These are phyloP conservation scores for Rossbeevera mucosa DNA, from an alignment of 768 basidiomycete genomes.

Conservation along the genomic window DNA sequence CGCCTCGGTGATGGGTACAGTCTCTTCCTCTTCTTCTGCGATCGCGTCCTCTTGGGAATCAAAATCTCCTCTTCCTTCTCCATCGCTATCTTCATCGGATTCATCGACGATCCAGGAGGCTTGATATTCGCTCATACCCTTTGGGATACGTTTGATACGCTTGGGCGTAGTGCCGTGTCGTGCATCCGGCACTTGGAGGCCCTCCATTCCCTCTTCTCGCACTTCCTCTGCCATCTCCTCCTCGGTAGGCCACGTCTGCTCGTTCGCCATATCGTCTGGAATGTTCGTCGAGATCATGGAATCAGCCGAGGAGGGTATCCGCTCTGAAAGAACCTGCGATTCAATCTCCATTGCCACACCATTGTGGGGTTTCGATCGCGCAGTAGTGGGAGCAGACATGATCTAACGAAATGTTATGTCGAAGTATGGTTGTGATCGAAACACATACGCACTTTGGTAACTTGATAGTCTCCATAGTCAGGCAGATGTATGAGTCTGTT, in stretches of 20 bases:
- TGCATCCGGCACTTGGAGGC: conserved; percentile 54
- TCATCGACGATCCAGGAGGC: conserved; percentile 95
- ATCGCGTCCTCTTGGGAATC: conserved; percentile 35
- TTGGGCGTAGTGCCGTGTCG: conserved; percentile 71
- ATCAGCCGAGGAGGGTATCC: conserved; percentile 63
- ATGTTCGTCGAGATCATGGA: conserved; percentile 84
- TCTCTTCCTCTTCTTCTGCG: conserved; percentile 47
- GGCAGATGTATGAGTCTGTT: conserved; percentile 87
- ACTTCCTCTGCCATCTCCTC: conserved; percentile 76
- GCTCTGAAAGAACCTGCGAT: conserved; percentile 56
- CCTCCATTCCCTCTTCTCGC: conserved; percentile 14
- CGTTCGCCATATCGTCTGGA: conserved; percentile 85
- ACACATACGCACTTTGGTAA: conserved; percentile 61
- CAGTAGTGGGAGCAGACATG: conserved; percentile 53
- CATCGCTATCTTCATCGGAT: conserved; percentile 55
- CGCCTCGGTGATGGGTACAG: conserved; percentile 53
- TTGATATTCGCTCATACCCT: conserved; percentile 96
- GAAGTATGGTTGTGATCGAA: neutral
- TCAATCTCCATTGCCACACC: conserved; percentile 63
- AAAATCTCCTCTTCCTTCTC: conserved; percentile 40
- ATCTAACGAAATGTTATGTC: conserved; percentile 46
- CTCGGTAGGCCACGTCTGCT: conserved; percentile 98
- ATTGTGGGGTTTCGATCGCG: conserved; percentile 32
- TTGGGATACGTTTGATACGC: conserved; percentile 77
- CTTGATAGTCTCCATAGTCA: conserved; percentile 82